phyloP scores from a whole-genome alignment of 257 asterid genomes.

The Solanum pimpinellifolium region DNA sequence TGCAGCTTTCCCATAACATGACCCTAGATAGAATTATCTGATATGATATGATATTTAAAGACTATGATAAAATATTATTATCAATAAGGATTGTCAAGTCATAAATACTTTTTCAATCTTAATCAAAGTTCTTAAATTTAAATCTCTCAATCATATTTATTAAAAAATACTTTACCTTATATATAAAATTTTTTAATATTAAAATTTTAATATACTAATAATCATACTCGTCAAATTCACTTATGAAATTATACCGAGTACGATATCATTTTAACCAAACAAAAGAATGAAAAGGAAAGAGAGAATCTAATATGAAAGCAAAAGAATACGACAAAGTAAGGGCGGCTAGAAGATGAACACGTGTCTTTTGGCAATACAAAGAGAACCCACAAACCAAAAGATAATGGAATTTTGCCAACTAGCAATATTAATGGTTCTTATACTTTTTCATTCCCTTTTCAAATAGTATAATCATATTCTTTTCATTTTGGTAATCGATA shows the following conservation, averaged over 20 bases:
- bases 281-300: background rate
- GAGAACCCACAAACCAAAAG: background rate
- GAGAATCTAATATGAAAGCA: background rate
- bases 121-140: fast-evolving
- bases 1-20: background rate
- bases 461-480: background rate
- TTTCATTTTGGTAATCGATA: fast-evolving
- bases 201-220: no score
- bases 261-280: background rate
- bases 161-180: fast-evolving
- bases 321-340: background rate
- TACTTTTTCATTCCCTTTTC: background rate
- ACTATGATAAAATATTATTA: background rate
- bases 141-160: fast-evolving
- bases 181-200: fast-evolving
- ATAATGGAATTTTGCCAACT: background rate
- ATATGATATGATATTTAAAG: background rate
- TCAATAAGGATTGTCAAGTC: no score
- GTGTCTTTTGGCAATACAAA: background rate
- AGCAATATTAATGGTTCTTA: background rate
- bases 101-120: no score
- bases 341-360: background rate
- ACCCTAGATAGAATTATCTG: background rate
- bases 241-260: background rate
- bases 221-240: background rate